phyloP scores from a whole-genome alignment of 768 basidiomycete genomes.

The Lenzites betulinus region DNA sequence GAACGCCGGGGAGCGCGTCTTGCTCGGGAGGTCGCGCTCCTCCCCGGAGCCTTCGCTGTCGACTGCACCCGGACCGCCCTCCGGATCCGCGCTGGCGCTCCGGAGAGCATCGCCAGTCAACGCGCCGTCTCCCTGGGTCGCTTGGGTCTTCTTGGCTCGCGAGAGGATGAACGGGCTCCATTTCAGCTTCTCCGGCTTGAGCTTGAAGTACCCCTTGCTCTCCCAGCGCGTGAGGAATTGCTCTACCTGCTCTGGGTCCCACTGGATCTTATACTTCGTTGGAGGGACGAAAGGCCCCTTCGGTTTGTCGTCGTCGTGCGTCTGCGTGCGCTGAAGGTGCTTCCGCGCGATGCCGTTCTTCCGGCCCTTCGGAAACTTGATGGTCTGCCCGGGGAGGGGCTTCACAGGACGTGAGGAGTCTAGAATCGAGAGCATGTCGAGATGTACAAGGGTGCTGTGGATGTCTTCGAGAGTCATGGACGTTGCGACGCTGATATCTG shows the following conservation, averaged over 20 bases:
- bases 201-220: conserved; percentile 71
- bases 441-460: conserved; percentile 67
- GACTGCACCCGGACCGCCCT: neutral
- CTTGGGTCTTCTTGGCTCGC: conserved; percentile 39
- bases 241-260: conserved; percentile 67
- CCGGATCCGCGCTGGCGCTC: neutral
- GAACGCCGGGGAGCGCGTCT: conserved; percentile 24
- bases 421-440: conserved; percentile 70
- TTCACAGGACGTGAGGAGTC: conserved; percentile 51
- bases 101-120: neutral
- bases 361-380: conserved; percentile 71
- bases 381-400: conserved; percentile 77
- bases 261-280: conserved; percentile 71
- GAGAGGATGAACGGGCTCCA: conserved; percentile 92
- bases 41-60: neutral
- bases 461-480: conserved; percentile 93
- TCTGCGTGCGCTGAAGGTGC: conserved; percentile 54
- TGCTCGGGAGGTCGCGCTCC: neutral
- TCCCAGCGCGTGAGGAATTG: conserved; percentile 71
- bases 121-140: conserved; percentile 10
- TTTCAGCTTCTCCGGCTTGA: conserved; percentile 83
- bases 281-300: conserved; percentile 64
- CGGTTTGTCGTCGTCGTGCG: conserved; percentile 50
- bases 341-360: conserved; percentile 64
- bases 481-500: conserved; percentile 84